Evolutionary conservation across 768 basidiomycete species (phyloP), one percentile per base, ranked within the genome.

Genomic region (Suillus luteus): DNA sequence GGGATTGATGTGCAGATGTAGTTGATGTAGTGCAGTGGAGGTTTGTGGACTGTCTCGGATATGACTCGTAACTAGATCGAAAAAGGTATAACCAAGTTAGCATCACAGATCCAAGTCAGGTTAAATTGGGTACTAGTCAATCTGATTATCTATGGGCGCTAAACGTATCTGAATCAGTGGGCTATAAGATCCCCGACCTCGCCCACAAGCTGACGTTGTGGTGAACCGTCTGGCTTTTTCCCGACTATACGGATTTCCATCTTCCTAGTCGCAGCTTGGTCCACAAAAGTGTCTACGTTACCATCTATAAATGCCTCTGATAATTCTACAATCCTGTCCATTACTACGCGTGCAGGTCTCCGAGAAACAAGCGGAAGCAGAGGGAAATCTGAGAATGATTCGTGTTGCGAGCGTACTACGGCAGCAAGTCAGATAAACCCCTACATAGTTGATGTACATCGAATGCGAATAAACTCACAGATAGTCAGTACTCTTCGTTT

Each of bases 401-500:
- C 54, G 33, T 75, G 74, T 62, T 72, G 59, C 14, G 63, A 67
- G 46, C 72, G 64, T 48, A 67, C 75, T 75, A 59, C 38, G 3
- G 37, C 27, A 10, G 5, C 12, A 41, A 64, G 9, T 61, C 35
- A 19, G 49, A 31, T 49, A 59, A 55, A 60, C 5, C 10, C 17
- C 51, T 31, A 17, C 17, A 11, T 31, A 17, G 19, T n/a, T n/a
- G 19, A n/a, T 54, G 52, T 35, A n/a, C 11, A 14, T 33, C 11
- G 10, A 35, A 54, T 22, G 22, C 57, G 33, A 60, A 60, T 10
- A 49, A n/a, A 70, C 77, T 49, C 55, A 85, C 86, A 77, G 35
- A 87, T 72, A 3, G 86, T 87, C 38, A 86, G 61, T 22, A 87
- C 71, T 48, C 77, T 73, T 62, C 74, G 73, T 31, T 74, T 77